A percentile compares a stretch with the other conserved stretches of the same genome.
These are phyloP conservation scores for Chlorella sp. DNA, from an alignment of 139 green algal genomes.

Conservation along the genomic window DNA sequence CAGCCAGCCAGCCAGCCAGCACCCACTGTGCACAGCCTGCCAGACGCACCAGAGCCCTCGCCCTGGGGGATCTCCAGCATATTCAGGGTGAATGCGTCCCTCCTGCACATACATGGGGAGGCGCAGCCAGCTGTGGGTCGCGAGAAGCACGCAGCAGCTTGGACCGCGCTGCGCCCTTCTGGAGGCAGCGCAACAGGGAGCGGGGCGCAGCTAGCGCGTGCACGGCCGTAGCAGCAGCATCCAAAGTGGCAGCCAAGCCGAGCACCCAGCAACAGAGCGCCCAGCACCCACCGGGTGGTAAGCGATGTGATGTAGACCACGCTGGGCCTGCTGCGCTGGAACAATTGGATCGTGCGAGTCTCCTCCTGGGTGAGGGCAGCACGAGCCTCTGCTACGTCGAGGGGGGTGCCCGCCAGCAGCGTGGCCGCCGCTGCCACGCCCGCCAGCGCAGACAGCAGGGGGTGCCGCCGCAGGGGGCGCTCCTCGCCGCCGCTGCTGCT, in stretches of 20 bases:
- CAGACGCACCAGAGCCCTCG: no score
- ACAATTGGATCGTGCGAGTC: slow-evolving; percentile 65
- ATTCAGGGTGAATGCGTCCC: slow-evolving; percentile 79
- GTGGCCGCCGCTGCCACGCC: background rate
- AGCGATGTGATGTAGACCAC: slow-evolving; percentile 88
- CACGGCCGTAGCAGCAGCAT: no score
- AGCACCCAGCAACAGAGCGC: no score
- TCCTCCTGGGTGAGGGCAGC: slow-evolving; percentile 50
- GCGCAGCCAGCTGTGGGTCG: no score
- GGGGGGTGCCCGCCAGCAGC: slow-evolving; percentile 10
- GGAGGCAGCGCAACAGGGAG: no score
- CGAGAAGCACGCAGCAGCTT: no score
- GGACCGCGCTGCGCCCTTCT: no score
- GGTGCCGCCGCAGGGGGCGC: background rate
- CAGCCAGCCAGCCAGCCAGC: no score
- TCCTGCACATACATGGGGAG: slow-evolving; percentile 28
- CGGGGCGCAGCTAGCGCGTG: no score
- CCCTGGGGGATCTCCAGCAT: slow-evolving; percentile 74
- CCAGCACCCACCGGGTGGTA: slow-evolving; percentile 30
- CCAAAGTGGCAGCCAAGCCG: background rate
- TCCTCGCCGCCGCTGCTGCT: background rate
- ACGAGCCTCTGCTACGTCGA: slow-evolving; percentile 11
- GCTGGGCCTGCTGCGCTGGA: slow-evolving; percentile 65
- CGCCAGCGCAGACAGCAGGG: background rate
- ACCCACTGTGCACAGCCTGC: no score